Percentiles rank a stretch among this genome's conserved stretches.
Evolutionary conservation across 106 monocot genomes (phyloP).

Genomic region (Acanthochlamys bracteata): DNA sequence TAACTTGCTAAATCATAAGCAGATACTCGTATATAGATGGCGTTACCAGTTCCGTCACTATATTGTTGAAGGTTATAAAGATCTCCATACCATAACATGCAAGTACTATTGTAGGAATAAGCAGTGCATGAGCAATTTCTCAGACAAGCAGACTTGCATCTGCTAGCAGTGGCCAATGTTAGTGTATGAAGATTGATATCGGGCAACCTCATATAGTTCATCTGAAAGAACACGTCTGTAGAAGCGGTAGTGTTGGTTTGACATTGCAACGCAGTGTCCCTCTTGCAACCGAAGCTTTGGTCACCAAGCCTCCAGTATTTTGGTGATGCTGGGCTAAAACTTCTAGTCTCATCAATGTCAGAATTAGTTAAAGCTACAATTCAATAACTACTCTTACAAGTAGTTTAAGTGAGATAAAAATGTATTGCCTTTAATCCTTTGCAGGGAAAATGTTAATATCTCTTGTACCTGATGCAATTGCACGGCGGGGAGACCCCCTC

Average conservation of each 20-base stretch:
- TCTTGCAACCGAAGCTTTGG: neutral
- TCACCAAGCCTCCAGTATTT: neutral
- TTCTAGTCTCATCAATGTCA: no score
- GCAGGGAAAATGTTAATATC: slow-evolving; percentile 4
- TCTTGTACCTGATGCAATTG: neutral
- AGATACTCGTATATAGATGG: slow-evolving; percentile 27
- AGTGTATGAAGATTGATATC: neutral
- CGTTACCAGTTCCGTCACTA: neutral
- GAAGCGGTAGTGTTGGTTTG: neutral
- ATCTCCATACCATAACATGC: neutral
- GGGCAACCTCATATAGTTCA: slow-evolving; percentile 18
- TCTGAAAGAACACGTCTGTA: slow-evolving; percentile 18
- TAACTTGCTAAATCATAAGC: slow-evolving; percentile 20
- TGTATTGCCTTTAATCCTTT: slow-evolving; percentile 13
- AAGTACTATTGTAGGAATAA: slow-evolving; percentile 14
- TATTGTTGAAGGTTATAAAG: slow-evolving; percentile 17
- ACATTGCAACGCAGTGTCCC: slow-evolving; percentile 2
- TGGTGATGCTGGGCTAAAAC: slow-evolving; percentile 6
- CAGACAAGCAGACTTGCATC: slow-evolving; percentile 32
- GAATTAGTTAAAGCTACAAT: no score
- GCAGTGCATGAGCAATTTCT: slow-evolving; percentile 41
- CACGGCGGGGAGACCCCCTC: no score
- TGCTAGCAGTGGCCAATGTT: neutral
- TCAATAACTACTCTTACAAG: no score
- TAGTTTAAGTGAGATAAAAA: no score